Base-by-base conservation (phyloP, 306 rosid genomes). In the Chamaecrista fasciculata region DNA sequence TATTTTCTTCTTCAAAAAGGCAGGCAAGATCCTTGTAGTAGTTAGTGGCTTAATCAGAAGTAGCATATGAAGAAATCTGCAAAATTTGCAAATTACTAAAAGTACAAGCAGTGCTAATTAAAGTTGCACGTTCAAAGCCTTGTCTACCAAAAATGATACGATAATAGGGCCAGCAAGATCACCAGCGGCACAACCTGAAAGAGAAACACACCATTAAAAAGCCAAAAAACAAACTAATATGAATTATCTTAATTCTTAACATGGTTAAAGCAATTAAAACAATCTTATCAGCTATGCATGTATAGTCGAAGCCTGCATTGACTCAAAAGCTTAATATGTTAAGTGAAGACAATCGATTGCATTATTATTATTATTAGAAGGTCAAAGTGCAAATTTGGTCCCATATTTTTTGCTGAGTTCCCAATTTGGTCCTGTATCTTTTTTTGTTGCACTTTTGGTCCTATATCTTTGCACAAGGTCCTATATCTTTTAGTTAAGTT, bases 141-240 rank as follows among this genome's bases (percentile, higher is more conserved):
- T 76, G 78, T 80, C 89, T 0, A 78, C 48, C 26, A 75, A 86
- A 68, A 63, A 40, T 48, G 89, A 78, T 31, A 90, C 84, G 18
- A 92, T 70, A 48, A 87, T 8, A 18, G 96, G 98, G 55, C 98
- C 96, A 11, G 84, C 91, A 80, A 89, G 75, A 80, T 92, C 98
- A 50, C 98, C 96, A 21, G 71, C 78, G 36, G 84, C 81, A 70
- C 96, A 86, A 39, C 98, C 98, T 92, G 93, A 74, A 60, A 59
- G 29, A 8, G 11, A 18, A n/a, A n/a, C n/a, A 47, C 4, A 57
- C 1, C 47, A 20, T 23, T 25, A 20, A 66, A 50, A 7, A 43
- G 46, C 21, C 21, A 5, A 21, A 33, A n/a, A 18, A 36, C 6
- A 48, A 37, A 67, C 21, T 39, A 59, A 39, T 1, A 58, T 50